Conservation (phyloP, 2,329 filamentous ascomycete species). For the Arachnomyces sp. region DNA sequence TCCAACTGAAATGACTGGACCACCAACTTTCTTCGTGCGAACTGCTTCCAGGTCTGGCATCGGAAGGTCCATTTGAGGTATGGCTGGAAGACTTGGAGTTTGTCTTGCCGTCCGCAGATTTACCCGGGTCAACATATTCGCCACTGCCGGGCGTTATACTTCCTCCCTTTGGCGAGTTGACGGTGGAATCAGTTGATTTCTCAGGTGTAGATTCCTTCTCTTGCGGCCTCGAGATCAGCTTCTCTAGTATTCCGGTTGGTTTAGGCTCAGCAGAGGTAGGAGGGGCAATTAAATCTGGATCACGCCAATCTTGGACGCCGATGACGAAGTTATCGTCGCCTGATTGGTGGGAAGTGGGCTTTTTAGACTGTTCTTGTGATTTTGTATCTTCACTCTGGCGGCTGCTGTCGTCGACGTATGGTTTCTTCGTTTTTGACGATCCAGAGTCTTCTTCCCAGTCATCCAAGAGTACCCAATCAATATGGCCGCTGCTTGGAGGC, state of each 20-base stretch:
- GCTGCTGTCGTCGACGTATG: conserved; percentile 20
- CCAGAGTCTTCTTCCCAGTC: conserved; percentile 51
- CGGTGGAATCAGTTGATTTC: no score
- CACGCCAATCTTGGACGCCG: conserved; percentile 79
- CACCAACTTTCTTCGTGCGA: conserved; percentile 24
- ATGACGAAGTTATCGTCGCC: conserved; percentile 62
- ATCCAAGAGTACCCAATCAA: conserved; percentile 64
- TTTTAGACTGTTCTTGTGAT: conserved; percentile 14
- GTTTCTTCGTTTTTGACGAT: conserved; percentile 14
- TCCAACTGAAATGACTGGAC: conserved; percentile 26
- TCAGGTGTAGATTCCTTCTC: conserved; percentile 10
- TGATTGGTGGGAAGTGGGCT: conserved; percentile 17
- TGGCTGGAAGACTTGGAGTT: conserved; percentile 3
- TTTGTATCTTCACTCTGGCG: conserved; percentile 16
- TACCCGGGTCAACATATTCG: conserved; percentile 51
- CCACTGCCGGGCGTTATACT: conserved; percentile 65
- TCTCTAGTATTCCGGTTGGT: conserved; percentile 16
- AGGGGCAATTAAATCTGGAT: conserved; percentile 59
- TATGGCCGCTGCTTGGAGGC: conserved; percentile 62
- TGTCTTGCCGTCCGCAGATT: conserved; percentile 15
- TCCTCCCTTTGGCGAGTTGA: conserved; percentile 45
- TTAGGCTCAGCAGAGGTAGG: conserved; percentile 20
- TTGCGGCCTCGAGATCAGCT: conserved; percentile 22
- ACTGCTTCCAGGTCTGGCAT: conserved; percentile 9
- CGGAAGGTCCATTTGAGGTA: conserved; percentile 2